Percentiles rank a stretch among this genome's conserved stretches.
Evolutionary conservation across 345 rosid genomes (phyloP).

Genomic region (Eucalyptus victrix): DNA sequence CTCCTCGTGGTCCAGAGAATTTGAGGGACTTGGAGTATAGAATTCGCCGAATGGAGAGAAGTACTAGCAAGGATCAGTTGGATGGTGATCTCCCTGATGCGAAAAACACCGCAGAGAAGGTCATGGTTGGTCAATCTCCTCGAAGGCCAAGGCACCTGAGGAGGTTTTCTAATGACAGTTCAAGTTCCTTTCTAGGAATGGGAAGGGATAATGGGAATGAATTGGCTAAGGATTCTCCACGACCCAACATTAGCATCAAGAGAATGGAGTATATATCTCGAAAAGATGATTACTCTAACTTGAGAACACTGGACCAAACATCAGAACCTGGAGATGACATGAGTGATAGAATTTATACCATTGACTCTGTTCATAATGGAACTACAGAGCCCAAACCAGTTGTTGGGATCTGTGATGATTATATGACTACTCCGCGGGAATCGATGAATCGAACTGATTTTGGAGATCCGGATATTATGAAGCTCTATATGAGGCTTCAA

Average conservation of each 20-base stretch:
- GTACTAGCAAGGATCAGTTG: slow-evolving; percentile 29
- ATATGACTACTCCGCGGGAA: slow-evolving; percentile 34
- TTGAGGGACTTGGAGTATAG: slow-evolving; percentile 68
- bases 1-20: slow-evolving; percentile 27
- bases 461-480: slow-evolving; percentile 71
- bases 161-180: slow-evolving; percentile 49
- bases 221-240: slow-evolving; percentile 36
- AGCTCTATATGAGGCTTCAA: slow-evolving; percentile 83
- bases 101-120: slow-evolving; percentile 51
- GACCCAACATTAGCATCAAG: slow-evolving; percentile 26
- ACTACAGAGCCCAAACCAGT: slow-evolving; percentile 27
- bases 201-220: slow-evolving; percentile 34
- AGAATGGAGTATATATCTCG: slow-evolving; percentile 31
- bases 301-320: slow-evolving; percentile 28
- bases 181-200: slow-evolving; percentile 30
- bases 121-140: slow-evolving; percentile 70
- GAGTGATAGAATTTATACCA: slow-evolving; percentile 82
- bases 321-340: slow-evolving; percentile 57
- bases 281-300: slow-evolving; percentile 20
- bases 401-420: slow-evolving; percentile 27
- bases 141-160: slow-evolving; percentile 37
- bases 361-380: slow-evolving; percentile 62
- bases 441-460: slow-evolving; percentile 27
- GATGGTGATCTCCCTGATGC: slow-evolving; percentile 34
- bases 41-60: slow-evolving; percentile 68